Evolutionary conservation across 2,329 filamentous ascomycete genomes (phyloP), one percentile per base, ranked within the genome.

Genomic region (Pleurostoma richardsiae): DNA sequence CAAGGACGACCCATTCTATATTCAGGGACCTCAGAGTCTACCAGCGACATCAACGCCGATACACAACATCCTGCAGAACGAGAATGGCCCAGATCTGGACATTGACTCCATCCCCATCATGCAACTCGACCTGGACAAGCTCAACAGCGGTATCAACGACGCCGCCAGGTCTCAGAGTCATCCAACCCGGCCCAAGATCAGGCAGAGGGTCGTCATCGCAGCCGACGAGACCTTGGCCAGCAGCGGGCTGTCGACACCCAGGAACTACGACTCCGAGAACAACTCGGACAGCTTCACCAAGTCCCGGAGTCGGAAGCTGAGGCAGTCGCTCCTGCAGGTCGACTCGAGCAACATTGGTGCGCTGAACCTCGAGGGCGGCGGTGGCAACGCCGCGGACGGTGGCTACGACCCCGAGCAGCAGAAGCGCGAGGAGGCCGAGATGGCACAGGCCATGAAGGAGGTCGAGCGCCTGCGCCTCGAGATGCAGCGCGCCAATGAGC

Each of bases 101-200:
- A 85, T 99, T 40, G 94, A 99, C 65, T 82, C 89, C 2, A 99
- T 99, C 57, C 94, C 94, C 3, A 92, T 99, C 58, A 94, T 99
- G 83, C 84, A 95, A 61, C 76, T 99, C 41, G 85, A 95, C 51
- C 77, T 96, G 6, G 83, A 85, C 30, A 78, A 77, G 49, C 63
- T 76, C 6, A 66, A 64, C 38, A 56, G 56, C 43, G 48, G 55
- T 42, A 45, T 62, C 43, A 46, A 61, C 43, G 56, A 49, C 42
- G 48, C 59, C 10, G 49, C 60, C 49, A 53, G 65, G 51, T 56
- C 66, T 51, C 59, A 64, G 56, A 54, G 61, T 47, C 56, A 63
- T 5, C 49, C 59, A 26, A 41, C 56, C 5, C 55, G 59, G 33
- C 63, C 70, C 26, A 72, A 74, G 54, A 66, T 73, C 4, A 71